phyloP scores from a whole-genome alignment of 176 grass and related monocot genomes.

The Microstegium vimineum region DNA sequence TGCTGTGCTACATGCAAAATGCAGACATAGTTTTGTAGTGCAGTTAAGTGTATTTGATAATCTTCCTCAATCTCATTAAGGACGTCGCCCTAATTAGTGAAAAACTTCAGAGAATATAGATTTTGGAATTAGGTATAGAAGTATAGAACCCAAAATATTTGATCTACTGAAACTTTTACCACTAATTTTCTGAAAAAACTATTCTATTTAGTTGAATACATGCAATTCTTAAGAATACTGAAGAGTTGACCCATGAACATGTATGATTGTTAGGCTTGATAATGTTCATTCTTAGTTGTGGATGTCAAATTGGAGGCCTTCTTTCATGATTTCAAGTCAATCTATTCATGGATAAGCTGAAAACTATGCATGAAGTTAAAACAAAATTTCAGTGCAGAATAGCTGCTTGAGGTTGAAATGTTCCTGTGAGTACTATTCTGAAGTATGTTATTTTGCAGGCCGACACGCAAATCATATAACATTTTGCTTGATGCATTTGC shows the following conservation, averaged over 20 bases:
- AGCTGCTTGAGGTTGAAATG: slow-evolving; percentile 6
- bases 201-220: neutral
- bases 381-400: neutral
- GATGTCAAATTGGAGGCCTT: neutral
- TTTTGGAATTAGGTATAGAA: neutral
- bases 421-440: slow-evolving; percentile 14
- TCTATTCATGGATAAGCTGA: neutral
- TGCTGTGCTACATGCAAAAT: slow-evolving; percentile 3
- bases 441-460: slow-evolving; percentile 46
- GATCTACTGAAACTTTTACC: neutral
- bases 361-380: neutral
- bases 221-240: neutral
- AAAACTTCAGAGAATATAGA: neutral
- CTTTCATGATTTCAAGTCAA: neutral
- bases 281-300: neutral
- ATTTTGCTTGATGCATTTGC: slow-evolving; percentile 95
- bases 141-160: neutral
- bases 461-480: slow-evolving; percentile 91
- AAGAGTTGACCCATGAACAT: neutral
- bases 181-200: neutral
- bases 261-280: neutral
- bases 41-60: neutral
- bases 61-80: neutral
- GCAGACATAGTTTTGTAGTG: slow-evolving; percentile 2
- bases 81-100: neutral